Percentiles rank a stretch among this genome's conserved stretches.
Evolutionary conservation across 108 stramenopile species (phyloP).

Genomic region (Skeletonema tropicum): DNA sequence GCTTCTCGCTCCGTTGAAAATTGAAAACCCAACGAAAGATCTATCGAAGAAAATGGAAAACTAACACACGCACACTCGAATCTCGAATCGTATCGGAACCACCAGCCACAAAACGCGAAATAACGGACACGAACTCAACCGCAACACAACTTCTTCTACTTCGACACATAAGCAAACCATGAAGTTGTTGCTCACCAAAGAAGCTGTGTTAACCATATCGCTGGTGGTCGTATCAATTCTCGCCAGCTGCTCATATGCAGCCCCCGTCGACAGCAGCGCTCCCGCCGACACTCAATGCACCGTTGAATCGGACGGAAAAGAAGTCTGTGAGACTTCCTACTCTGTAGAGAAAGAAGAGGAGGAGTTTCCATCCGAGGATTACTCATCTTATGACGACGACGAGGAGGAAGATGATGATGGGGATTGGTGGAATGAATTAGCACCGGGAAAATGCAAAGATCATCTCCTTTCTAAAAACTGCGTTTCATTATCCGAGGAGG

Average conservation of each 20-base stretch:
- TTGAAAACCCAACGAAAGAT: no score
- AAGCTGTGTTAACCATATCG: neutral
- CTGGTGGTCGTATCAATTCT: neutral
- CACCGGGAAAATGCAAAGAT: neutral
- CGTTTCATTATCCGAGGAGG: neutral
- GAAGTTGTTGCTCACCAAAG: neutral
- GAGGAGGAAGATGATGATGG: slow-evolving; percentile 2
- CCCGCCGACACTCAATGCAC: neutral
- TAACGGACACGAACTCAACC: neutral
- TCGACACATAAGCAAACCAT: neutral
- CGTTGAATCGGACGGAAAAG: neutral
- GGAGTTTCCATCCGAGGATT: neutral
- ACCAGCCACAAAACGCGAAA: no score
- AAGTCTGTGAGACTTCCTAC: neutral
- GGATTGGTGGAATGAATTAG: neutral
- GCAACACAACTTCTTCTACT: no score
- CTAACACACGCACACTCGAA: no score
- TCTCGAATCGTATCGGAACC: no score
- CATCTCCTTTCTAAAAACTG: neutral
- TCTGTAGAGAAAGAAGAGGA: neutral
- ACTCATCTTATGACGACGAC: neutral
- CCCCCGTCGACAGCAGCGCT: neutral
- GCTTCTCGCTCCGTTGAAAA: no score
- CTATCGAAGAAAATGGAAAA: no score
- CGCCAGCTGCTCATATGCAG: neutral